phyloP scores from a whole-genome alignment of 2,329 filamentous ascomycete species.

The Colletotrichum musae region DNA sequence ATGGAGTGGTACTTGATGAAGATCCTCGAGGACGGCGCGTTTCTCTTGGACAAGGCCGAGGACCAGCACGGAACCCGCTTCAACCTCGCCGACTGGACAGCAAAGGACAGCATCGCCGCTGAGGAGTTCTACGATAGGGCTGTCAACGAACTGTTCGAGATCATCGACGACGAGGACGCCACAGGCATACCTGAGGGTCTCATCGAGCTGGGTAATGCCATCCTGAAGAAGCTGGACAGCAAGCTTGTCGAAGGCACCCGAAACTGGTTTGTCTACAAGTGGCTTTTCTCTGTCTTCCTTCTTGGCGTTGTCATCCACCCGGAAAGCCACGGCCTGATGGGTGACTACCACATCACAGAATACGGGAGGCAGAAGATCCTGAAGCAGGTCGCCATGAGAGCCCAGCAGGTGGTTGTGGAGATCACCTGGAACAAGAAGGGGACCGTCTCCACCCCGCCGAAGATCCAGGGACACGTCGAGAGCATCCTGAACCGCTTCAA shows the following conservation, averaged over 20 bases:
- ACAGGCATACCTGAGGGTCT: conserved; percentile 90
- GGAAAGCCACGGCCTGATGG: conserved; percentile 84
- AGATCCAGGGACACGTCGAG: conserved; percentile 79
- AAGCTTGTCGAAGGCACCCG: conserved; percentile 82
- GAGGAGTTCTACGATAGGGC: conserved; percentile 92
- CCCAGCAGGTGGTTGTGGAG: conserved; percentile 84
- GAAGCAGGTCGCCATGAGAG: conserved; percentile 84
- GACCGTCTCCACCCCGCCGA: conserved; percentile 73
- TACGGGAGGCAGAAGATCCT: conserved; percentile 88
- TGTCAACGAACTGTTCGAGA: conserved; percentile 84
- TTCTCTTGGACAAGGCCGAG: conserved; percentile 88
- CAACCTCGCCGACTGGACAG: conserved; percentile 80
- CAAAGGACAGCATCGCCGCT: conserved; percentile 84
- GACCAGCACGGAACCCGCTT: conserved; percentile 81
- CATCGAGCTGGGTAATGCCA: conserved; percentile 86
- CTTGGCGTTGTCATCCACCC: conserved; percentile 88
- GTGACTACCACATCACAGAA: conserved; percentile 92
- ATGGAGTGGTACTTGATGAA: conserved; percentile 97
- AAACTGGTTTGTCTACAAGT: conserved; percentile 89
- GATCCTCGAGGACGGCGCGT: conserved; percentile 92
- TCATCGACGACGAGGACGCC: conserved; percentile 87
- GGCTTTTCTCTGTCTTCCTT: conserved; percentile 92
- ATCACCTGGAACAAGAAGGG: conserved; percentile 78
- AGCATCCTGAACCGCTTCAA: conserved; percentile 78
- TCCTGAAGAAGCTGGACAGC: conserved; percentile 81